phyloP scores from a whole-genome alignment of 1,284 basidiomycete species.

The Vanrija pseudolonga region DNA sequence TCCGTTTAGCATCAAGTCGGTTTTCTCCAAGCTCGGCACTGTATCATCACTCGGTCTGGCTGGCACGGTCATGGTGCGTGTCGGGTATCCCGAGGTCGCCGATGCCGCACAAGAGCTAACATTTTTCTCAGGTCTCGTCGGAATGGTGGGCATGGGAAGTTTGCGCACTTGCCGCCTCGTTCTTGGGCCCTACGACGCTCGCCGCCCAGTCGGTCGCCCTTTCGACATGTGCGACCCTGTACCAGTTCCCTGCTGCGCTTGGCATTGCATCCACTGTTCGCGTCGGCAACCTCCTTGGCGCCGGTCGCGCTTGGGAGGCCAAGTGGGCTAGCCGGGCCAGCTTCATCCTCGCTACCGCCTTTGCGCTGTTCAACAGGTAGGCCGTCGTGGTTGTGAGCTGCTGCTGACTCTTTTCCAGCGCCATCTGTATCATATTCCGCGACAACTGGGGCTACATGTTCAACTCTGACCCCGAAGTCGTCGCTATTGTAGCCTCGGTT shows the following conservation, averaged over 20 bases:
- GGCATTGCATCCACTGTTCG: slow-evolving; percentile 78
- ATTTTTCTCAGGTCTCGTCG: slow-evolving; percentile 42
- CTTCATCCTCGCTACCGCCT: slow-evolving; percentile 59
- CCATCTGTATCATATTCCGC: slow-evolving; percentile 68
- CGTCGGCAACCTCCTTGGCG: slow-evolving; percentile 77
- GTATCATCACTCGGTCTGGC: slow-evolving; percentile 71
- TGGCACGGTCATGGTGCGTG: slow-evolving; percentile 60
- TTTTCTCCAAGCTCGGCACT: slow-evolving; percentile 68
- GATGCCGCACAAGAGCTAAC: slow-evolving; percentile 6
- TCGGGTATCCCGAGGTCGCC: slow-evolving; percentile 3
- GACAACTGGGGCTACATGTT: slow-evolving; percentile 75
- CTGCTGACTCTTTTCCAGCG: slow-evolving; percentile 50
- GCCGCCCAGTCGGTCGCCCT: slow-evolving; percentile 55
- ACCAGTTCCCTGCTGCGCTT: slow-evolving; percentile 78
- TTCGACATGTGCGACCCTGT: slow-evolving; percentile 65
- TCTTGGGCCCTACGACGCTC: slow-evolving; percentile 51
- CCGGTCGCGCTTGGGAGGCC: slow-evolving; percentile 64
- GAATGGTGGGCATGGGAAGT: slow-evolving; percentile 52
- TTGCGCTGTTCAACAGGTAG: slow-evolving; percentile 63
- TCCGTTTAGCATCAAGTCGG: slow-evolving; percentile 61
- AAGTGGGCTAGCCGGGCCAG: slow-evolving; percentile 61
- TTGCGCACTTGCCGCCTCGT: slow-evolving; percentile 45
- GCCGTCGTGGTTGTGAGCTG: slow-evolving; percentile 48
- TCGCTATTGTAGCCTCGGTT: slow-evolving; percentile 62
- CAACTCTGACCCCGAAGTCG: slow-evolving; percentile 69